These are phyloP conservation scores for Arxiozyma slooffiae DNA, from an alignment of 1,139 yeast species.

Conservation along the genomic window DNA sequence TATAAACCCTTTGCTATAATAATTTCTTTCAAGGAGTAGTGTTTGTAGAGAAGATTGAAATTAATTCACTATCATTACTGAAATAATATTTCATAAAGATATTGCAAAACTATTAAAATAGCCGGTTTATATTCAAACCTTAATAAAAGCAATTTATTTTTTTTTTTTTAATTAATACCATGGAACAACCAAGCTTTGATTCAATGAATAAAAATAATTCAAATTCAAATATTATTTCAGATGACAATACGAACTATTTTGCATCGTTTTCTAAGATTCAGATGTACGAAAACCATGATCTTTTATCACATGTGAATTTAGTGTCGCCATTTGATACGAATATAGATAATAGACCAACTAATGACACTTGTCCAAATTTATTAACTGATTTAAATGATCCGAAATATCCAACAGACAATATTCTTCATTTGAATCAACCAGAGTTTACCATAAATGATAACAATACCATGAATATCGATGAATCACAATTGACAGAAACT, in stretches of 20 bases:
- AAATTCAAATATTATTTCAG: neutral
- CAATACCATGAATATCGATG: neutral
- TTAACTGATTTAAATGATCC: too few relatives aligned
- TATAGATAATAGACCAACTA: too few relatives aligned
- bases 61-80: too few relatives aligned
- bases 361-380: neutral
- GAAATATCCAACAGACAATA: neutral
- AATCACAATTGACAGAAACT: slow-evolving; percentile 1
- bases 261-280: neutral
- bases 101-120: too few relatives aligned
- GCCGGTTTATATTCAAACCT: too few relatives aligned
- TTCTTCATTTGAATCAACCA: neutral
- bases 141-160: too few relatives aligned
- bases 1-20: too few relatives aligned
- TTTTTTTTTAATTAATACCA: too few relatives aligned
- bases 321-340: neutral
- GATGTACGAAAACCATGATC: neutral
- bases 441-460: neutral
- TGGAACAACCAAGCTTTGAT: neutral
- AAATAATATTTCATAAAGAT: too few relatives aligned
- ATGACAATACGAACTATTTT: neutral
- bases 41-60: too few relatives aligned
- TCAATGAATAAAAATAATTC: neutral
- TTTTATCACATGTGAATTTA: too few relatives aligned
- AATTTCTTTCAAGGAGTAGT: neutral